A percentile compares a stretch with the other conserved stretches of the same genome.
Conservation (phyloP, 768 basidiomycete species). For the Russula ochroleuca region DNA sequence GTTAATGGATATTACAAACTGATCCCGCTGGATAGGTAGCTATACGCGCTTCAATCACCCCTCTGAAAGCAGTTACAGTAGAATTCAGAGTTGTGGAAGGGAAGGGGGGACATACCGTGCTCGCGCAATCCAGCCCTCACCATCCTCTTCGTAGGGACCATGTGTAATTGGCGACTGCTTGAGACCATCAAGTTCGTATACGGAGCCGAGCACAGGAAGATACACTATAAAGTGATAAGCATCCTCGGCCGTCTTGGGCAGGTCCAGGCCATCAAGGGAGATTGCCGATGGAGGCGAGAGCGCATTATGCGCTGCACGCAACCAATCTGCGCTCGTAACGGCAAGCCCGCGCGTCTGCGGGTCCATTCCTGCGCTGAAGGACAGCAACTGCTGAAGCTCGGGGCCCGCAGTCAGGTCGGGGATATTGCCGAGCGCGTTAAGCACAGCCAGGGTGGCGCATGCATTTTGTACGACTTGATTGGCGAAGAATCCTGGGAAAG, state of each 20-base stretch:
- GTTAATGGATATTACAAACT: constrained; percentile 45
- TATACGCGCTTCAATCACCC: constrained; percentile 84
- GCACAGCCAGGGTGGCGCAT: constrained; percentile 91
- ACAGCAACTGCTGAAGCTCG: constrained; percentile 67
- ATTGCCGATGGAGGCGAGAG: constrained; percentile 88
- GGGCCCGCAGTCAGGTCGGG: constrained; percentile 56
- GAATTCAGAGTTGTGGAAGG: constrained; percentile 8
- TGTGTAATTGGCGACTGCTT: constrained; percentile 77
- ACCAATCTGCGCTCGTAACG: constrained; percentile 76
- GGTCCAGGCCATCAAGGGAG: constrained; percentile 76
- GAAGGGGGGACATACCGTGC: constrained; percentile 53
- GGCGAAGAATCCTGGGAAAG: constrained; percentile 87
- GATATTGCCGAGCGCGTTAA: constrained; percentile 87
- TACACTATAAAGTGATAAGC: constrained; percentile 98
- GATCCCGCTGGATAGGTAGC: constrained; percentile 85
- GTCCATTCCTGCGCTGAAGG: constrained; percentile 83
- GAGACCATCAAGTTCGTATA: constrained; percentile 94
- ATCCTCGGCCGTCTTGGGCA: constrained; percentile 64
- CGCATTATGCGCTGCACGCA: constrained; percentile 84
- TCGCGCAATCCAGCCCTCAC: constrained; percentile 78
- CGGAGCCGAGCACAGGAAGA: constrained; percentile 70
- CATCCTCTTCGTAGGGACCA: constrained; percentile 59
- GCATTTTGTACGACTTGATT: constrained; percentile 95
- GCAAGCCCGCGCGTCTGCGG: constrained; percentile 78
- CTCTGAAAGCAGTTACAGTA: constrained; percentile 42